Evolutionary conservation across 1,284 basidiomycete genomes (phyloP).

Genomic region (Chalciporus sp.): DNA sequence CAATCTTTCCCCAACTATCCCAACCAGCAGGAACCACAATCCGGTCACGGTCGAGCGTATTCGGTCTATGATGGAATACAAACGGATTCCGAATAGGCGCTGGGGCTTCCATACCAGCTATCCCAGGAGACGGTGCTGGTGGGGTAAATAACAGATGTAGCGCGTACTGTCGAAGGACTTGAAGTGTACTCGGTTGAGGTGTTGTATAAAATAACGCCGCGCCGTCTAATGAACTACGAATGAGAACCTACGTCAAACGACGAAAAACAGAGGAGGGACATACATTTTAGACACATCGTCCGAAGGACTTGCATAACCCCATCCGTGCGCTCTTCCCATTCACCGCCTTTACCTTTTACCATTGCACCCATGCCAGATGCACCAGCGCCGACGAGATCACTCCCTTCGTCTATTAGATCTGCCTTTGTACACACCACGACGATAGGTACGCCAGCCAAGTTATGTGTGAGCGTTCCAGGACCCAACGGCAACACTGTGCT

Average conservation of each 20-base stretch:
- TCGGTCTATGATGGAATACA: slow-evolving; percentile 85
- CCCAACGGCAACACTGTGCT: slow-evolving; percentile 75
- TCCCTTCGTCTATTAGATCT: slow-evolving; percentile 81
- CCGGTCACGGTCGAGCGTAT: slow-evolving; percentile 89
- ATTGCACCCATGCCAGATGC: slow-evolving; percentile 76
- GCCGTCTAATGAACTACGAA: slow-evolving; percentile 62
- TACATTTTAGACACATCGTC: slow-evolving; percentile 90
- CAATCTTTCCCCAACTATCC: slow-evolving; percentile 98
- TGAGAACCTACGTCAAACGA: not conserved
- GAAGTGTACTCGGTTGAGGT: slow-evolving; percentile 77
- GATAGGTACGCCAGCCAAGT: slow-evolving; percentile 82
- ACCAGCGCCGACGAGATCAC: slow-evolving; percentile 68
- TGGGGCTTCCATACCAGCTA: slow-evolving; percentile 48
- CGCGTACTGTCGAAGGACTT: slow-evolving; percentile 82
- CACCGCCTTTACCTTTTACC: slow-evolving; percentile 83
- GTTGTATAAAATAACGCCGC: slow-evolving; percentile 93
- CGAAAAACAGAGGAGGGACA: slow-evolving; percentile 36
- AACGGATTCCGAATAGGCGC: slow-evolving; percentile 75
- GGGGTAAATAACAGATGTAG: slow-evolving; percentile 86
- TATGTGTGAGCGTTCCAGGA: slow-evolving; percentile 79
- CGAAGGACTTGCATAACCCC: slow-evolving; percentile 93
- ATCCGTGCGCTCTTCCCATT: slow-evolving; percentile 96
- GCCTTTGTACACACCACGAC: slow-evolving; percentile 92
- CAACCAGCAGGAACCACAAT: slow-evolving; percentile 94
- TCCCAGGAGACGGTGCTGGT: slow-evolving; percentile 61